phyloP scores from a whole-genome alignment of 805 yeast species.

The Komagataella phaffii region DNA sequence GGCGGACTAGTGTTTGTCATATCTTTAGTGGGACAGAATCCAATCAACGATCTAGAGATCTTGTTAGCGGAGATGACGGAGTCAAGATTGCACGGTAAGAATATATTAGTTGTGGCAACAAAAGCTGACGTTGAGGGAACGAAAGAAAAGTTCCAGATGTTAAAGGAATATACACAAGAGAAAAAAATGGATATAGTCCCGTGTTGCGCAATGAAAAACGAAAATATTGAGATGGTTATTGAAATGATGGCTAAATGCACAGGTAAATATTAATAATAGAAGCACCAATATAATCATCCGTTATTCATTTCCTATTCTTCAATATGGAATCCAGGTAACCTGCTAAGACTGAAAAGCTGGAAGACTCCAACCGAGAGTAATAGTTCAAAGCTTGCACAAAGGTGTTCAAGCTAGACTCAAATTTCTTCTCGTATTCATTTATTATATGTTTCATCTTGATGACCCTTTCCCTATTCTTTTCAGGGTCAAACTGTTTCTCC shows the following conservation, averaged over 20 bases:
- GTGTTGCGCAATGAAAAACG: constrained; percentile 64
- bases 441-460: constrained; percentile 26
- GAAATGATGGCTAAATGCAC: constrained; percentile 57
- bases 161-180: constrained; percentile 30
- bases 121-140: constrained; percentile 72
- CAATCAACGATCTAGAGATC: constrained; percentile 48
- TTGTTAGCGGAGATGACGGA: constrained; percentile 63
- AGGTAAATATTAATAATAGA: constrained; percentile 8
- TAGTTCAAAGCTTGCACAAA: constrained; percentile 30
- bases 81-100: constrained; percentile 44
- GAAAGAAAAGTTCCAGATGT: constrained; percentile 27
- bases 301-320: not conserved
- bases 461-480: constrained; percentile 24
- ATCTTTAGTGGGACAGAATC: constrained; percentile 55
- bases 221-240: constrained; percentile 61
- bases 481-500: constrained; percentile 23
- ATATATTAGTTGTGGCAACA: constrained; percentile 73
- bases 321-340: constrained; percentile 23
- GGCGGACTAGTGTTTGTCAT: constrained; percentile 82
- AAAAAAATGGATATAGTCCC: constrained; percentile 64
- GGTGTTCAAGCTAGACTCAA: constrained; percentile 28
- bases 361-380: constrained; percentile 36
- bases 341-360: constrained; percentile 26
- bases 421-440: constrained; percentile 27
- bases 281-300: not conserved